phyloP scores from a whole-genome alignment of 2,329 filamentous ascomycete species.

The Alternaria sp. region DNA sequence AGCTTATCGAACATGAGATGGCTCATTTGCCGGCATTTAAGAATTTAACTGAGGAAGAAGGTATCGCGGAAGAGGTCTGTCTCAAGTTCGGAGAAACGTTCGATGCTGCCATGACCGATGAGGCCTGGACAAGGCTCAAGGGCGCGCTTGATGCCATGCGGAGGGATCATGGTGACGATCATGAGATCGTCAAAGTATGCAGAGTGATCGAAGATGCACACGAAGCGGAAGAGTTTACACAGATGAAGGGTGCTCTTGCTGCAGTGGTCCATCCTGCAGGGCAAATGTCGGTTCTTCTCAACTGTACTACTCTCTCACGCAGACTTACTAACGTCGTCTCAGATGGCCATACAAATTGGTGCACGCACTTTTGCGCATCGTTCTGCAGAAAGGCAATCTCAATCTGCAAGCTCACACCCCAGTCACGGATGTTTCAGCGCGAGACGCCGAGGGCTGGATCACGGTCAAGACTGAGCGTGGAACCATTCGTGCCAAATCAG shows the following conservation, averaged over 20 bases:
- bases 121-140: slow-evolving; percentile 21
- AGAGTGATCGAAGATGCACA: slow-evolving; percentile 7
- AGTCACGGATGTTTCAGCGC: slow-evolving; percentile 16
- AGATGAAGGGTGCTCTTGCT: slow-evolving; percentile 21
- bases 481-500: slow-evolving; percentile 12
- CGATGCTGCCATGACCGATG: slow-evolving; percentile 25
- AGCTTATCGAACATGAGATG: slow-evolving; percentile 21
- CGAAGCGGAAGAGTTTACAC: slow-evolving; percentile 17
- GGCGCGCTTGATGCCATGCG: slow-evolving; percentile 19
- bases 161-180: slow-evolving; percentile 17
- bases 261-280: slow-evolving; percentile 18
- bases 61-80: slow-evolving; percentile 19
- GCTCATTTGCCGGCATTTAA: slow-evolving; percentile 20
- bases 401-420: slow-evolving; percentile 16
- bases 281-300: slow-evolving; percentile 12
- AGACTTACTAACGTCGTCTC: neutral
- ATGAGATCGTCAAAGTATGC: slow-evolving; percentile 18
- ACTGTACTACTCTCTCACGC: neutral
- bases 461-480: slow-evolving; percentile 12
- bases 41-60: slow-evolving; percentile 15
- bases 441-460: slow-evolving; percentile 14
- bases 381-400: slow-evolving; percentile 10
- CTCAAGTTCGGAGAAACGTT: slow-evolving; percentile 24
- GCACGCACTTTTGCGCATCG: slow-evolving; percentile 19
- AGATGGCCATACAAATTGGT: slow-evolving; percentile 27